Percentiles rank a stretch among this genome's conserved stretches.
These are phyloP conservation scores for Grigorovia transvaalensis DNA, from an alignment of 805 yeast genomes.

Conservation along the genomic window DNA sequence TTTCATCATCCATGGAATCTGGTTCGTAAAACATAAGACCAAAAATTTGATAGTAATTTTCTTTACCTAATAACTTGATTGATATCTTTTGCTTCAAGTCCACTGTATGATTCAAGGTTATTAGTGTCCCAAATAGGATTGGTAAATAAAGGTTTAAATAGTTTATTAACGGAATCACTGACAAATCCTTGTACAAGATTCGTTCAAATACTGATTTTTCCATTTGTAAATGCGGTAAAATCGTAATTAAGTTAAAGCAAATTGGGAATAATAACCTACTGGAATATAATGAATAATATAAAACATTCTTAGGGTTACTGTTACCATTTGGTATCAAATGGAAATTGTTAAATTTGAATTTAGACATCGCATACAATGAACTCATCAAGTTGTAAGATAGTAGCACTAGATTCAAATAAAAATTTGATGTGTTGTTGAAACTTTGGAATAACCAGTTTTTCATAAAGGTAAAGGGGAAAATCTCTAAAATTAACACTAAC, in stretches of 20 bases:
- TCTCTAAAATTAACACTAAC: constrained; percentile 16
- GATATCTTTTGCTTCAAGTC: constrained; percentile 23
- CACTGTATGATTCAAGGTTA: constrained; percentile 17
- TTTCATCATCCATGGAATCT: constrained; percentile 2
- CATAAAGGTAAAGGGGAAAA: constrained; percentile 21
- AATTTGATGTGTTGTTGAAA: constrained; percentile 13
- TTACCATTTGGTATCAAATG: constrained; percentile 26
- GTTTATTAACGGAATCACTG: constrained; percentile 21
- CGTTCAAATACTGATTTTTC: constrained; percentile 17
- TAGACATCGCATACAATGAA: constrained; percentile 26
- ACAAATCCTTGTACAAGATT: constrained; percentile 20
- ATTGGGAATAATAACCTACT: constrained; percentile 27
- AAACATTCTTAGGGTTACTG: constrained; percentile 25
- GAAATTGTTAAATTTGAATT: constrained; percentile 24
- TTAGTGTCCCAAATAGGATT: constrained; percentile 15
- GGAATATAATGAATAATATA: constrained; percentile 26
- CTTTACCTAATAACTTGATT: constrained; percentile 23
- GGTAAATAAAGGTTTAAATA: constrained; percentile 23
- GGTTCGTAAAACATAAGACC: constrained; percentile 21
- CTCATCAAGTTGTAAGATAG: constrained; percentile 20
- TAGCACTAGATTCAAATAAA: constrained; percentile 8
- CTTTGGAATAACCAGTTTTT: constrained; percentile 13
- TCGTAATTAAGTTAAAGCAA: constrained; percentile 25
- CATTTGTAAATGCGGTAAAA: constrained; percentile 13
- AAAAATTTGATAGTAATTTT: constrained; percentile 26